A percentile compares a stretch with the other conserved stretches of the same genome.
phyloP scores from a whole-genome alignment of 2,329 filamentous ascomycete genomes.

The Penicillium sp. region DNA sequence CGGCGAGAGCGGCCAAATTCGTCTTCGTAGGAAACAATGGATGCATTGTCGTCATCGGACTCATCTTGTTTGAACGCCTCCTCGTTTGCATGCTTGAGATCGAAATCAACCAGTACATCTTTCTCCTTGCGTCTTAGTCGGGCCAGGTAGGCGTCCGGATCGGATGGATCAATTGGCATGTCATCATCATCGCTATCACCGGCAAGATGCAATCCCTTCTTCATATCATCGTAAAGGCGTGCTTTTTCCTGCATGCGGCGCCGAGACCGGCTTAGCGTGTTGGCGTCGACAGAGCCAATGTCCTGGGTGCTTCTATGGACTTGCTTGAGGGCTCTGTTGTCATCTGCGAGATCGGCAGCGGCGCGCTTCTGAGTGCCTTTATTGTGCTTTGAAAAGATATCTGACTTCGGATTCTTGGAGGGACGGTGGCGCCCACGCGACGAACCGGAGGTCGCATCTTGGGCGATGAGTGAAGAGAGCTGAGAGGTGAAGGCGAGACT shows the following conservation, averaged over 20 bases:
- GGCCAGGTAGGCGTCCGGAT: constrained; percentile 44
- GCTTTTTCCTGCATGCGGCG: constrained; percentile 89
- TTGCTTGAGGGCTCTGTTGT: constrained; percentile 56
- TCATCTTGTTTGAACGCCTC: constrained; percentile 41
- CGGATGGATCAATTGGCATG: constrained; percentile 14
- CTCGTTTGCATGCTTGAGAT: constrained; percentile 86
- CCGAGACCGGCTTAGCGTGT: constrained; percentile 63
- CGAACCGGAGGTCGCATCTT: constrained; percentile 44
- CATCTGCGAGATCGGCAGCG: constrained; percentile 53
- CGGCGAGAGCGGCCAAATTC: constrained; percentile 83
- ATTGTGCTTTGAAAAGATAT: constrained; percentile 68
- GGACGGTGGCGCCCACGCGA: constrained; percentile 43
- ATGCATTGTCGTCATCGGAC: constrained; percentile 49
- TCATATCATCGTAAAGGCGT: constrained; percentile 82
- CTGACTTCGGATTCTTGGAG: constrained; percentile 57
- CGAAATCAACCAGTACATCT: constrained; percentile 78
- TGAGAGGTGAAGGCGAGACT: constrained; percentile 85
- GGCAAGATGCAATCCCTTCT: constrained; percentile 77
- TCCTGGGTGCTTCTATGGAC: constrained; percentile 62
- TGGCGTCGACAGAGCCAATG: constrained; percentile 60
- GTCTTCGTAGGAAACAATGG: constrained; percentile 82
- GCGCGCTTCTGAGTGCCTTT: constrained; percentile 62
- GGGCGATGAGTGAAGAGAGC: constrained; percentile 74
- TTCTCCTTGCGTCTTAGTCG: constrained; percentile 59
- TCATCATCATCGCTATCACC: constrained; percentile 37